Base-by-base conservation (phyloP, 2,329 filamentous ascomycete species). In the Juglanconis oblonga region DNA sequence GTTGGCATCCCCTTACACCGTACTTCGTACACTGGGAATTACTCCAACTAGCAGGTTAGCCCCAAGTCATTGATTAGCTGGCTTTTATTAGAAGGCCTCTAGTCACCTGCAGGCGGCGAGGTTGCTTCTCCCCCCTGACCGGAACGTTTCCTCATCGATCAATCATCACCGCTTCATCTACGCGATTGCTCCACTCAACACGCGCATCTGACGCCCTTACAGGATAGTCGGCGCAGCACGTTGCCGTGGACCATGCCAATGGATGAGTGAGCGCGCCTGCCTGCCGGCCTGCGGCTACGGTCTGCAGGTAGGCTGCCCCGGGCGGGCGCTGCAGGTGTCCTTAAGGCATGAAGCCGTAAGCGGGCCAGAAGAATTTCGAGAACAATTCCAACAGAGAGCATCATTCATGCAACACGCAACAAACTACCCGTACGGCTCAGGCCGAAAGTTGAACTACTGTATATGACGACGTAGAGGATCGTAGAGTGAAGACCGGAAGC, bases 161-260 rank as follows among this genome's bases (percentile, higher is more conserved):
- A 38, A 31, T 53, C 38, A 53, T 53, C 52, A 53, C 52, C 52
- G 52, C 52, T 38, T 53, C 52, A 36, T 36, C n/a, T 42, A 38
- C 14, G 52, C n/a, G 44, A 17, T 11, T 45, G 52, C 38, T 53
- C 52, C 52, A 53, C 52, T 13, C 24, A 44, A 29, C 42, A 36
- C 40, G 52, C 42, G 32, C 40, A 52, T 52, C 49, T 38, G 33
- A 24, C 29, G 5, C n/a, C 38, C 40, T 24, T 42, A 24, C 53
- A 32, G 33, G 33, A 48, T 6, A 24, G n/a, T 11, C 29, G 32
- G 42, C 36, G 42, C 52, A 55, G 44, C 53, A 48, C 32, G 29
- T 33, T 55, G 17, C 44, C 53, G 53, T 48, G 33, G 32, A 55
- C 53, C 48, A 55, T 55, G 53, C 42, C 52, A 48, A 55, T 49